A percentile compares a stretch with the other conserved stretches of the same genome.
phyloP scores from a whole-genome alignment of 139 green algal genomes.

The Closterium sp. region DNA sequence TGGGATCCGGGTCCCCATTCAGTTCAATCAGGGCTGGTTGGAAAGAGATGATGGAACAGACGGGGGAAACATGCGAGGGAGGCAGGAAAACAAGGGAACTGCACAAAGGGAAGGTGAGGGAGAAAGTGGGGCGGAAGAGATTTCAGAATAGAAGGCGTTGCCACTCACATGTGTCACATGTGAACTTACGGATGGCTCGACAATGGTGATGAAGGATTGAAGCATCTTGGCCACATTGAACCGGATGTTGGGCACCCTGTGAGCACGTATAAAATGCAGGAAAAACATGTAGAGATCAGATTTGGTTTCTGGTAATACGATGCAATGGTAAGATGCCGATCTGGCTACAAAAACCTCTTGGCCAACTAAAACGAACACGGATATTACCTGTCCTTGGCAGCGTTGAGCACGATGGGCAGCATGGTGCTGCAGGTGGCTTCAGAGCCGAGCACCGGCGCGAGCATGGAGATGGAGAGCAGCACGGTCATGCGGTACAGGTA shows the following conservation, averaged over 20 bases:
- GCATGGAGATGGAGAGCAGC: conserved; percentile 68
- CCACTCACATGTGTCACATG: background rate
- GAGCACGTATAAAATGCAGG: conserved; percentile 33
- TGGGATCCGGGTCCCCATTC: too few relatives aligned
- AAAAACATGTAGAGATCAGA: background rate
- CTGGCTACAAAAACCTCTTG: background rate
- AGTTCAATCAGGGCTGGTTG: too few relatives aligned
- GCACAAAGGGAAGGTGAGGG: too few relatives aligned
- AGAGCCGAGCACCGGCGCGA: conserved; percentile 74
- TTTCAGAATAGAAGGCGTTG: too few relatives aligned
- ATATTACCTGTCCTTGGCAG: conserved; percentile 68
- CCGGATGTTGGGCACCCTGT: conserved; percentile 83
- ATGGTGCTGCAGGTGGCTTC: conserved; percentile 77
- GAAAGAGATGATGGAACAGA: background rate
- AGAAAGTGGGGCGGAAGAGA: background rate
- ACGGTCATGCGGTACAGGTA: conserved; percentile 98
- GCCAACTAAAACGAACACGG: background rate
- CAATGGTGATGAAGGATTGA: conserved; percentile 71
- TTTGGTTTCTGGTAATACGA: too few relatives aligned
- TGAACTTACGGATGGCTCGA: conserved; percentile 60
- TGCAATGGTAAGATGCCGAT: background rate
- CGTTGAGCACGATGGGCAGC: conserved; percentile 81
- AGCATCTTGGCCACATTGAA: conserved; percentile 94
- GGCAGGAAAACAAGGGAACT: too few relatives aligned
- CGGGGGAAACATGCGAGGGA: too few relatives aligned